Conservation (phyloP, 306 rosid species). For the Begonia peltatifolia region DNA sequence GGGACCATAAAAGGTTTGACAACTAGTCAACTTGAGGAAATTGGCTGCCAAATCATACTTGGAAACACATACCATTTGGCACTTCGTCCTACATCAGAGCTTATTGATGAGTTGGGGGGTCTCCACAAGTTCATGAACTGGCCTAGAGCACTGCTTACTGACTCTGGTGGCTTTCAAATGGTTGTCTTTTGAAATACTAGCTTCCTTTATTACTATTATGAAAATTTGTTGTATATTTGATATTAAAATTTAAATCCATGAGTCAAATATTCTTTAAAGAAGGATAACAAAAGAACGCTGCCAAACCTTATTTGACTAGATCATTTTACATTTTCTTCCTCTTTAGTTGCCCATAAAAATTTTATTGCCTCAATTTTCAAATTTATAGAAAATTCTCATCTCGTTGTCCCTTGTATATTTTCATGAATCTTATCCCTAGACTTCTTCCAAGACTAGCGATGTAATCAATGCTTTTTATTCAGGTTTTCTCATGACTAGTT, state of each 20-base stretch:
- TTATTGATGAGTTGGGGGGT: conserved; percentile 78
- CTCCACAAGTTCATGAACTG: conserved; percentile 94
- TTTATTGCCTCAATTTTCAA: no score
- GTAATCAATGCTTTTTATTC: neutral
- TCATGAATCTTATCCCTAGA: no score
- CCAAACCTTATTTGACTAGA: no score
- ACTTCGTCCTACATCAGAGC: conserved; percentile 86
- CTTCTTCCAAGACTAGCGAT: neutral
- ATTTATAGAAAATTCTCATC: no score
- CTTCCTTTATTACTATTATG: neutral
- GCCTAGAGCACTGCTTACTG: conserved; percentile 89
- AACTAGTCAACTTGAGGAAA: conserved; percentile 70
- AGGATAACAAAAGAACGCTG: no score
- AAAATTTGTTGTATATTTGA: no score
- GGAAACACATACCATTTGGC: conserved; percentile 96
- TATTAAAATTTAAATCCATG: no score
- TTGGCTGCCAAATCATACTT: conserved; percentile 93
- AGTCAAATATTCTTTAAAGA: no score
- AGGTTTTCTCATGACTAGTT: conserved; percentile 3
- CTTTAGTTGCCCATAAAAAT: no score
- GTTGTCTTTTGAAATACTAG: conserved; percentile 21
- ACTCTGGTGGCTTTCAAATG: conserved; percentile 98
- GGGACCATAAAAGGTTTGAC: conserved; percentile 88
- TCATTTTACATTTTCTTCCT: no score
- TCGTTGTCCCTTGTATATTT: no score